phyloP scores from a whole-genome alignment of 495 filamentous ascomycete genomes.

The Extremus antarcticus region DNA sequence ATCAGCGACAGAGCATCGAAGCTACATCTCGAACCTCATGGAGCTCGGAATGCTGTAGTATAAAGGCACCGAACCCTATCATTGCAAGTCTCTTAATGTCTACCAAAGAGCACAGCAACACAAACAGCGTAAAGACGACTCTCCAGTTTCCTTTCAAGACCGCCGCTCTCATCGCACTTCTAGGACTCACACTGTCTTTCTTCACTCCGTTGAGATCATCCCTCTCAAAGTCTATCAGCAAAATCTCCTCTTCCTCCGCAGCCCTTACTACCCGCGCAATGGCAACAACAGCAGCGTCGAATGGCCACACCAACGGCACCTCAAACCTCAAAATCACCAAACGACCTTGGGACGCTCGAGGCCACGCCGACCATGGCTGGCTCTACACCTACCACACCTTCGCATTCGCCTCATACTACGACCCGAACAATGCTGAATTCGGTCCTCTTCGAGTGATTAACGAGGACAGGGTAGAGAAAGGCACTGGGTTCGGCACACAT shows the following conservation, averaged over 20 bases:
- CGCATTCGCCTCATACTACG: slow-evolving; percentile 63
- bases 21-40: not conserved
- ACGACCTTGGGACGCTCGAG: slow-evolving; percentile 42
- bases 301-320: slow-evolving; percentile 8
- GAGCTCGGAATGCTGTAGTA: not conserved
- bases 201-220: slow-evolving; percentile 20
- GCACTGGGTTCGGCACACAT: slow-evolving; percentile 67
- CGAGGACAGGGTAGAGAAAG: slow-evolving; percentile 62
- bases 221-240: slow-evolving; percentile 13
- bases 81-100: not conserved
- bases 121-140: not conserved
- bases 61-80: not conserved
- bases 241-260: slow-evolving; percentile 5
- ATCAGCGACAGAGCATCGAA: not conserved
- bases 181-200: slow-evolving; percentile 31
- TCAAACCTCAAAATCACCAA: slow-evolving; percentile 28
- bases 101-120: not conserved
- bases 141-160: slow-evolving; percentile 1
- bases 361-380: slow-evolving; percentile 71
- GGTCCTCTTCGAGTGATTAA: slow-evolving; percentile 69
- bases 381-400: slow-evolving; percentile 79
- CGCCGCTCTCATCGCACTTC: slow-evolving; percentile 13
- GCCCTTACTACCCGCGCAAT: slow-evolving; percentile 7
- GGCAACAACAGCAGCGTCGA: slow-evolving; percentile 7
- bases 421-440: slow-evolving; percentile 51